Base-by-base conservation (phyloP, 176 grass and related monocot genomes). In the Carex kokanica region DNA sequence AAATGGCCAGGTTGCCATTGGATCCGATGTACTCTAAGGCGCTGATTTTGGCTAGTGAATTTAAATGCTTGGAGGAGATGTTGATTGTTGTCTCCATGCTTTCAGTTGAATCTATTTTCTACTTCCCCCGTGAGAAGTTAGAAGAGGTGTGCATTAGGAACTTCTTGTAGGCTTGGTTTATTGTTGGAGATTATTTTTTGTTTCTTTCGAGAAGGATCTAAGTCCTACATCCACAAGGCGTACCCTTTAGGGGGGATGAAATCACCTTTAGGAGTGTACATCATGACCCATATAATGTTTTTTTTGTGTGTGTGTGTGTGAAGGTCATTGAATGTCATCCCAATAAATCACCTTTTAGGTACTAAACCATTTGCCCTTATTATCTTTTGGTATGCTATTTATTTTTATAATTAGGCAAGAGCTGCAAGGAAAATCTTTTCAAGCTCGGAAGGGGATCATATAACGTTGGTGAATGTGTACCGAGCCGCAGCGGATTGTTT, bases 41-140 rank as follows among this genome's bases (percentile, higher is more conserved):
- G 65, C 78, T 98, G 59, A 91, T 98, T 60, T 78, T 98, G 80
- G 84, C 95, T 29, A 91, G 21, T 7, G 70, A 98, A 61, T 91
- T 95, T 73, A 95, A 93, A 85, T 98, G 95, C 88, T 83, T 93
- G 84, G 92, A 98, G 95, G 95, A 98, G 89, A 98, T 98, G 95
- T 62, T 95, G 62, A 95, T 98, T 88, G 91, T 93, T 47, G 95
- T 98, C 70, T 93, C 95, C 32, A 95, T 98, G 95, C 89, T 98
- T 86, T 98, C 95, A 15, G 92, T 98, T 77, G 95, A 98, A 79
- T 95, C 92, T 32, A 95, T 98, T 84, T 98, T 98, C 83, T 95
- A 93, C 60, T 90, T 83, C n/a, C 88, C 89, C 20, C 92, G 86
- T 8, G 95, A 98, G 29, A 98, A 91, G 83, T 74, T 95, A 77